Evolutionary conservation across 257 asterid genomes (phyloP).

Genomic region (Haberlea rhodopensis): DNA sequence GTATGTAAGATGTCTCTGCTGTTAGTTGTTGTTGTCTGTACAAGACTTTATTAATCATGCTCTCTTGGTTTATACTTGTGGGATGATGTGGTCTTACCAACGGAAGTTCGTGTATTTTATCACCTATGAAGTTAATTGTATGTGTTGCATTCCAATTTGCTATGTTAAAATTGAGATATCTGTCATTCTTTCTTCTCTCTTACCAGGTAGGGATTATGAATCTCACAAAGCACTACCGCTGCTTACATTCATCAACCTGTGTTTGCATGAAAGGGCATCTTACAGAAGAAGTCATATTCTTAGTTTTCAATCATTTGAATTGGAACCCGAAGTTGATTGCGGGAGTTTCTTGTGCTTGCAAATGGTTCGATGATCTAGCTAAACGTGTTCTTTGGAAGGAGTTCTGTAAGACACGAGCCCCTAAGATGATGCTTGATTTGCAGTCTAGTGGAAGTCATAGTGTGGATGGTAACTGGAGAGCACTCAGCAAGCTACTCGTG

Average conservation of each 20-base stretch:
- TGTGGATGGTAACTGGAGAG: slow-evolving; percentile 95
- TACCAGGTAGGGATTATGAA: slow-evolving; percentile 51
- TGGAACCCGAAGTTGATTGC: slow-evolving; percentile 90
- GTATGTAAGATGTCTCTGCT: not conserved
- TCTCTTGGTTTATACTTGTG: not conserved
- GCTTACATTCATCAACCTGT: slow-evolving; percentile 83
- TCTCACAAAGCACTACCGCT: slow-evolving; percentile 76
- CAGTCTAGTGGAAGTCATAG: slow-evolving; percentile 85
- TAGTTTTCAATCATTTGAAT: slow-evolving; percentile 64
- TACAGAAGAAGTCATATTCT: slow-evolving; percentile 64
- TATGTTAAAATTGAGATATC: not conserved
- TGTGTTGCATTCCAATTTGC: not conserved
- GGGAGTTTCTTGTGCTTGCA: slow-evolving; percentile 78
- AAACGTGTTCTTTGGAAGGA: slow-evolving; percentile 96
- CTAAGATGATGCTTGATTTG: slow-evolving; percentile 90
- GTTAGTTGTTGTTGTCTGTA: not conserved
- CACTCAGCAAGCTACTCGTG: slow-evolving; percentile 84
- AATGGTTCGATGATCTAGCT: slow-evolving; percentile 97
- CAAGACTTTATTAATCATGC: not conserved
- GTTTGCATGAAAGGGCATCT: slow-evolving; percentile 88
- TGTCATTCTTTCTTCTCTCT: slow-evolving; percentile 23
- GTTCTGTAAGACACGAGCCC: slow-evolving; percentile 92
- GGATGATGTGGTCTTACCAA: not conserved
- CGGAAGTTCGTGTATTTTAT: not conserved
- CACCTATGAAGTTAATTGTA: not conserved